These are phyloP conservation scores for Volvox carteri DNA, from an alignment of 163 green algal species.

Conservation along the genomic window DNA sequence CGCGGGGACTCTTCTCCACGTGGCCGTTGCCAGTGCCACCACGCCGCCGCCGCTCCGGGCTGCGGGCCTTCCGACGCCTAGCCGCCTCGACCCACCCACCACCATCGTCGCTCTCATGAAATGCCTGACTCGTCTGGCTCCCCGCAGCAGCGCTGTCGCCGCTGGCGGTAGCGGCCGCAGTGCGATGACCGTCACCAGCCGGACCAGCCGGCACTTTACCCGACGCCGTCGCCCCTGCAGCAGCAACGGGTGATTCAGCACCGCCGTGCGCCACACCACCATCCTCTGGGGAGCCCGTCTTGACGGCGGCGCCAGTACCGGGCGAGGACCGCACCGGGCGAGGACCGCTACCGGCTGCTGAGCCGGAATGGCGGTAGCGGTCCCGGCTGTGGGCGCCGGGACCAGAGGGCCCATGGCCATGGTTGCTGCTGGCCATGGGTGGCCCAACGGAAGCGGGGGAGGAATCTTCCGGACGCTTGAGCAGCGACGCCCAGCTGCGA, in stretches of 20 bases:
- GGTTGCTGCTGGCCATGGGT: too few species aligned
- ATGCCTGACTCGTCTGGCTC: neutral
- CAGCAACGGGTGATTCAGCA: neutral
- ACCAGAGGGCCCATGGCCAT: too few species aligned
- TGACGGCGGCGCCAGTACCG: neutral
- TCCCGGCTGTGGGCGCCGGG: too few species aligned
- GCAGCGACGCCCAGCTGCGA: conserved; percentile 10
- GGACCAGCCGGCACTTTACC: neutral
- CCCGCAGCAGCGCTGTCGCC: neutral
- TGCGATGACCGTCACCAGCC: neutral
- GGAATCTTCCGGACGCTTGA: conserved; percentile 3
- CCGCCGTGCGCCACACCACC: neutral
- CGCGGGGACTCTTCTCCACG: neutral
- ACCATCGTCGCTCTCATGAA: neutral
- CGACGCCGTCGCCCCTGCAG: neutral
- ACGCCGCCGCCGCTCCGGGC: neutral
- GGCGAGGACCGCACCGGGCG: too few species aligned
- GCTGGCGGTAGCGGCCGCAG: neutral
- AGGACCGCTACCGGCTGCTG: too few species aligned
- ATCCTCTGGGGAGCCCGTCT: neutral
- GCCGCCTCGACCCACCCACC: conserved; percentile 8
- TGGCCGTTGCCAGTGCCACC: neutral
- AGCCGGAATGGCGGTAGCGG: too few species aligned
- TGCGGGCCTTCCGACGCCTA: neutral
- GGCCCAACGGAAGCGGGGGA: neutral